phyloP scores from a whole-genome alignment of 164 flowering plant genomes.

The Vitis rotundifolia region DNA sequence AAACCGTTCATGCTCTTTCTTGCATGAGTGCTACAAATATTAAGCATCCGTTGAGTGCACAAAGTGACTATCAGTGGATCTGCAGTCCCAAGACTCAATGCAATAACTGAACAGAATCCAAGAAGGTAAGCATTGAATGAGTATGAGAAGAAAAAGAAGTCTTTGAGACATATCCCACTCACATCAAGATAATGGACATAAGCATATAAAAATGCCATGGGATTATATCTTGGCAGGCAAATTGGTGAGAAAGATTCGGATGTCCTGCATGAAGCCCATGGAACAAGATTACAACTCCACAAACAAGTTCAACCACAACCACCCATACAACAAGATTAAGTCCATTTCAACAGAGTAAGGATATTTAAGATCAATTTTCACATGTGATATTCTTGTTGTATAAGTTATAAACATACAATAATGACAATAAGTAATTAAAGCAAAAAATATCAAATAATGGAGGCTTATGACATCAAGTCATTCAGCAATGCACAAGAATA shows the following conservation, averaged over 20 bases:
- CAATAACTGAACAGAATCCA: neutral
- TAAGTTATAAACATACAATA: too few species aligned
- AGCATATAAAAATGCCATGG: constrained; percentile 95
- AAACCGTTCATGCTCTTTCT: too few species aligned
- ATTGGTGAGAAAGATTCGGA: constrained; percentile 98
- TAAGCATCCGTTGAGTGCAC: too few species aligned
- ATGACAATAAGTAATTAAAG: too few species aligned
- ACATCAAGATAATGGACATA: constrained; percentile 93
- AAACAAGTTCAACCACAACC: neutral
- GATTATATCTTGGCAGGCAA: constrained; percentile 96
- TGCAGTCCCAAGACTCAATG: neutral
- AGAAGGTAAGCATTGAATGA: neutral
- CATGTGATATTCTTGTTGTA: too few species aligned
- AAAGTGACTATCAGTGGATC: too few species aligned
- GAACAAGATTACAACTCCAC: neutral
- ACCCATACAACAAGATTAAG: neutral
- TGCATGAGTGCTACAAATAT: too few species aligned
- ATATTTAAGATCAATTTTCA: too few species aligned
- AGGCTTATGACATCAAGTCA: too few species aligned
- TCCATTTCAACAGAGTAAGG: neutral
- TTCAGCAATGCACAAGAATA: too few species aligned
- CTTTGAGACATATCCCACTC: constrained; percentile 38
- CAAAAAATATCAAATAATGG: too few species aligned
- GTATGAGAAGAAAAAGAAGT: neutral
- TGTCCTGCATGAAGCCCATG: constrained; percentile 68